Evolutionary conservation across 352 stramenopile species (phyloP), one percentile per base, ranked within the genome.

Genomic region (Globisporangium takayamanum): DNA sequence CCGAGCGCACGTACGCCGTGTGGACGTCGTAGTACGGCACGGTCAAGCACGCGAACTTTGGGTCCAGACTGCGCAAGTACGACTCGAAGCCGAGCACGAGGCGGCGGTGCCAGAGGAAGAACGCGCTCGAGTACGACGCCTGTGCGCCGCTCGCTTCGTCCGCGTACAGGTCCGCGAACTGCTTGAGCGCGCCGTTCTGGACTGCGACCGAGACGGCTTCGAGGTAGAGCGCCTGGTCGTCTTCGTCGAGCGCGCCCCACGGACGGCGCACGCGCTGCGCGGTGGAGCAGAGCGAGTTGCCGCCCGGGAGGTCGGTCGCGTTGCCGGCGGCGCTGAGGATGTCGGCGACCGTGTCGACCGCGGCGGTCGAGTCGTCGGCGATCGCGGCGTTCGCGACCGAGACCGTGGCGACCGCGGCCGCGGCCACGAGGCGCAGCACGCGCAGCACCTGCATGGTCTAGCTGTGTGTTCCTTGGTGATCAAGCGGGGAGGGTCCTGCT

Each of bases 11-110:
- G 68, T 86, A 89, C 20, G 74, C 79, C 57, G 76, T 82, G 66
- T 86, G 74, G 26, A 89, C 73, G 59, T 92, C 82, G 56, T 84
- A 92, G 77, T 86, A 92, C n/a, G 80, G 82, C 22, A 92, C 44
- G 18, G 82, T 89, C 25, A 92, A 47, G 51, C 82, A 92, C 4
- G 70, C 73, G 50, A 78, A 92, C 53, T 77, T 70, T 20, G 69
- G 53, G 53, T 70, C 72, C 25, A 88, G 61, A 45, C 72, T 68
- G n/a, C 82, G 82, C 48, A 92, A 49, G 42, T 86, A 85, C 14
- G 67, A 76, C 56, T 92, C 82, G 60, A 79, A 88, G 11, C 70
- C 82, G 11, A 89, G 61, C 26, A 92, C 62, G 26, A 87, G 62
- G 14, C 75, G 72, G 10, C 80, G 76, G 66, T 89, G 78, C 82